phyloP scores from a whole-genome alignment of 352 stramenopile species.

The Globisporangium mamillatum region DNA sequence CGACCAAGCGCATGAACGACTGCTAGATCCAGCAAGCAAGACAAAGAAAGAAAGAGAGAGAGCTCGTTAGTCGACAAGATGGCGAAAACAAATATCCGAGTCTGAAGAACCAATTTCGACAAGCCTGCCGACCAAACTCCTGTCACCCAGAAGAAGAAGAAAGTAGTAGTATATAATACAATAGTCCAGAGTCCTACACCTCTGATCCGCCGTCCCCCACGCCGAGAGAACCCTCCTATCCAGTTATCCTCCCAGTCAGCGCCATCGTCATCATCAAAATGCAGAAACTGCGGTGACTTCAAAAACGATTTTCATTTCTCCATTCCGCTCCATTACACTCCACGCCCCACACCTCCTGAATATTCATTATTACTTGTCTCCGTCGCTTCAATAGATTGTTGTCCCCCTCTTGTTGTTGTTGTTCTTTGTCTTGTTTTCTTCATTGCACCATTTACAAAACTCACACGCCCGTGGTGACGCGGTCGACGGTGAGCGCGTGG shows the following conservation, averaged over 20 bases:
- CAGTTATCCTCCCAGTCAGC: not conserved
- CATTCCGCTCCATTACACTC: not conserved
- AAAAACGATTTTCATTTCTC: not conserved
- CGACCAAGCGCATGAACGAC: slow-evolving; percentile 19
- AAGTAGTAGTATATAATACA: slow-evolving; percentile 18
- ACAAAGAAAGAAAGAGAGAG: too few relatives aligned
- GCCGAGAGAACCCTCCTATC: not conserved
- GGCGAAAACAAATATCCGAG: not conserved
- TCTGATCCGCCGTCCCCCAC: not conserved
- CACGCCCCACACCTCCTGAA: slow-evolving; percentile 1
- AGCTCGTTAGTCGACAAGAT: not conserved
- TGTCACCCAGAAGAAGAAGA: not conserved
- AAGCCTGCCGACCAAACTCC: slow-evolving; percentile 2
- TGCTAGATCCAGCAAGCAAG: not conserved
- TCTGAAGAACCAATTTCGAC: not conserved
- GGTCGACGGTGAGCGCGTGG: slow-evolving; percentile 61
- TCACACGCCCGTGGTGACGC: slow-evolving; percentile 44
- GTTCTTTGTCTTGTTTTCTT: slow-evolving; percentile 4
- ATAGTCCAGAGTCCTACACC: not conserved
- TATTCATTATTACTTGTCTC: slow-evolving; percentile 14
- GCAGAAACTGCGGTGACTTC: slow-evolving; percentile 7
- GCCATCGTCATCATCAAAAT: slow-evolving; percentile 6
- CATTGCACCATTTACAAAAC: not conserved
- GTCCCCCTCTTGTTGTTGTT: not conserved
- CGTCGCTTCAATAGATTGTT: slow-evolving; percentile 12